Conservation (phyloP, 2,329 filamentous ascomycete genomes). For the Aspergillus spinulosporus region DNA sequence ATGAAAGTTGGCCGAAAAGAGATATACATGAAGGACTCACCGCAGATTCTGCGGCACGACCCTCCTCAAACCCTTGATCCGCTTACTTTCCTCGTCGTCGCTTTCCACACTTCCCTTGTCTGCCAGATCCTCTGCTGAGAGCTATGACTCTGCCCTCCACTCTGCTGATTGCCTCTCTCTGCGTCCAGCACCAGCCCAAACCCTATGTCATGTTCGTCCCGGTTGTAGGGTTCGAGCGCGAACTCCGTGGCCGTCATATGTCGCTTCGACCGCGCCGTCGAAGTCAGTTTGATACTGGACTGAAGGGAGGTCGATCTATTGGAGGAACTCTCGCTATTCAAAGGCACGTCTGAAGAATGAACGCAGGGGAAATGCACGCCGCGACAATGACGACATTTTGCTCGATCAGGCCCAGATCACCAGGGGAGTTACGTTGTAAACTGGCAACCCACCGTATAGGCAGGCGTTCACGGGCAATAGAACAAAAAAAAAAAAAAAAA, state of each 20-base stretch:
- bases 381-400: slow-evolving; percentile 34
- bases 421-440: slow-evolving; percentile 21
- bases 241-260: slow-evolving; percentile 13
- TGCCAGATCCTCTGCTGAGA: slow-evolving; percentile 15
- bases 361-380: slow-evolving; percentile 30
- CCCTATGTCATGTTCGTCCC: neutral
- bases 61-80: neutral
- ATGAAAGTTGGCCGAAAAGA: neutral
- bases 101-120: slow-evolving; percentile 13
- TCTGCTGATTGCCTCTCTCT: neutral
- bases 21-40: too few species aligned
- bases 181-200: slow-evolving; percentile 6
- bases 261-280: slow-evolving; percentile 6
- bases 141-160: neutral
- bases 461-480: neutral
- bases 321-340: slow-evolving; percentile 6
- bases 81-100: neutral
- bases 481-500: too few species aligned
- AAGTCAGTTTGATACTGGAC: slow-evolving; percentile 11
- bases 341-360: slow-evolving; percentile 29
- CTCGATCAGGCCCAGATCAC: slow-evolving; percentile 28
- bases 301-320: neutral
- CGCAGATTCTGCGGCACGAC: neutral
- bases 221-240: slow-evolving; percentile 1
- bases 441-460: neutral